Evolutionary conservation across 2,329 filamentous ascomycete species (phyloP), one percentile per base, ranked within the genome.

Genomic region (Botryotinia narcissicola): DNA sequence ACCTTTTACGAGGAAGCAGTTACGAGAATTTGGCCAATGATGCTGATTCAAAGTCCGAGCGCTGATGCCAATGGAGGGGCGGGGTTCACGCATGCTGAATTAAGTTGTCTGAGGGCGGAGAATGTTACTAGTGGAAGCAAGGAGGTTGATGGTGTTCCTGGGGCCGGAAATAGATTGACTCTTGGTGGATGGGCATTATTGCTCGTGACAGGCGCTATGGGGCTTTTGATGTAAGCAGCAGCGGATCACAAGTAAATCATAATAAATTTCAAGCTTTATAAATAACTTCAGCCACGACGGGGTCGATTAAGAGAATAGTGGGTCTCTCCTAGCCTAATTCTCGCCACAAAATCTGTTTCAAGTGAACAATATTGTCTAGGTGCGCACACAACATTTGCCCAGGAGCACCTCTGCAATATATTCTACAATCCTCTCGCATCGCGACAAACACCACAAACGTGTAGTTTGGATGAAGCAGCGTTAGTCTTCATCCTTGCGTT

Each of bases 1-100:
- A 70, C 67, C 8, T 70, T 16, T 10, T 70, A 44, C 20, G 67
- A 70, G 9, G 35, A 70, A 32, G 67, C 67, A 4, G 67, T 59
- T 16, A 70, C 67, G 6, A 40, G 18, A 42, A 59, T 59, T 25
- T 71, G 59, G 69, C 69, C 69, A 16, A 54, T 71, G n/a, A 22
- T 71, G 42, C 20, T 71, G 3, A 62, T 71, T 14, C 59, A 71
- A 46, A 51, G 44, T 40, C 59, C 69, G 14, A 71, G 35, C 32
- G 8, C 3, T 16, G 10, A 44, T n/a, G 22, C 42, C n/a, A 4
- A 12, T 35, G 42, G 40, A 35, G 54, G 57, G 37, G n/a, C 20
- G 8, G 57, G 57, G 20, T 22, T 61, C 18, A 48, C 57, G 10
- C n/a, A 1, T 14, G 57, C 68, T 14, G 29, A 29, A 25, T 22